Evolutionary conservation across 371 early-diverging fungal species (phyloP).

Genomic region (Mortierella sp.): DNA sequence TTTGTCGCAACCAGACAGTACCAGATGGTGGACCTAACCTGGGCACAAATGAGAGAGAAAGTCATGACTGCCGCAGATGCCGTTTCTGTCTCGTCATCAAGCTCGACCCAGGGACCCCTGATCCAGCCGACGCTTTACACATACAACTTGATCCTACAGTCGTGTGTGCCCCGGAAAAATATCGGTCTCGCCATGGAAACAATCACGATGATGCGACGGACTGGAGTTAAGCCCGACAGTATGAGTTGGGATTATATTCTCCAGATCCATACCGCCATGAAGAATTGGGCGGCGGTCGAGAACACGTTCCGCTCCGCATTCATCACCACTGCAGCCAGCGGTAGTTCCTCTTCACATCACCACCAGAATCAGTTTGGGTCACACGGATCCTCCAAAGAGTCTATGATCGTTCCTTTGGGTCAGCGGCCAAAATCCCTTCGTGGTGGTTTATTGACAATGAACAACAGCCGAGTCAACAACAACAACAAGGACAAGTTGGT

Average conservation of each 20-base stretch:
- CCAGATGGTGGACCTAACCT: slow-evolving; percentile 30
- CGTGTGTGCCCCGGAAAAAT: slow-evolving; percentile 42
- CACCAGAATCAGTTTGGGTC: not conserved
- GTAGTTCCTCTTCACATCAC: not conserved
- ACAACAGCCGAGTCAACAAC: slow-evolving; percentile 4
- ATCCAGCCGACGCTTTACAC: slow-evolving; percentile 38
- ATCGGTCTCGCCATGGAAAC: slow-evolving; percentile 37
- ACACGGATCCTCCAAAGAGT: not conserved
- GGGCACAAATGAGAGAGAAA: slow-evolving; percentile 34
- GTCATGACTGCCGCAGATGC: not conserved
- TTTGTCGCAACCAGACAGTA: slow-evolving; percentile 30
- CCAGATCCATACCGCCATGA: slow-evolving; percentile 39
- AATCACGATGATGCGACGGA: slow-evolving; percentile 30
- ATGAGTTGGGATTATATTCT: slow-evolving; percentile 44
- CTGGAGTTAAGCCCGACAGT: slow-evolving; percentile 44
- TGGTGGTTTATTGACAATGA: slow-evolving; percentile 17
- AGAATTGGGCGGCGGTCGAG: slow-evolving; percentile 41
- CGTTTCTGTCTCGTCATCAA: not conserved
- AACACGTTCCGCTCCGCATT: slow-evolving; percentile 29
- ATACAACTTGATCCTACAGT: slow-evolving; percentile 40
- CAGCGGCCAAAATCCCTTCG: slow-evolving; percentile 30
- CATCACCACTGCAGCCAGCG: slow-evolving; percentile 12
- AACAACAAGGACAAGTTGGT: slow-evolving; percentile 17
- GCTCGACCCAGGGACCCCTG: not conserved
- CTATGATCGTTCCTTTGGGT: slow-evolving; percentile 30